Base-by-base conservation (phyloP, 257 asterid genomes). In the Fraxinus cuspidata region DNA sequence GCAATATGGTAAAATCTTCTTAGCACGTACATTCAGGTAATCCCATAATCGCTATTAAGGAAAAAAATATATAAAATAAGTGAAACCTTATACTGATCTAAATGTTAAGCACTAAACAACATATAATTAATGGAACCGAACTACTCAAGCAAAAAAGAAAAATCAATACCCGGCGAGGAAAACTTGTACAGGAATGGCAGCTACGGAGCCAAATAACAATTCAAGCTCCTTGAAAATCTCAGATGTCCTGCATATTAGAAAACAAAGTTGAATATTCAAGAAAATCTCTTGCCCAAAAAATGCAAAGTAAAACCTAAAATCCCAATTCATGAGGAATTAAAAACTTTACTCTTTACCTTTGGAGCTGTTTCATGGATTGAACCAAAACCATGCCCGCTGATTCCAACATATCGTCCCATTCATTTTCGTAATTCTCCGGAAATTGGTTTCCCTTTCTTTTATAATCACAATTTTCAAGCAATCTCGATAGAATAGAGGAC, bases 351-450 rank as follows among this genome's bases (percentile, higher is more conserved):
- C 31, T 37, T 81, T 74, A 94, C 99, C 97, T 91, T 74, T 83
- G 82, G 58, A 84, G 82, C 71, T 87, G 90, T 73, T 87, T 87
- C 86, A 82, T 78, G 73, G 99, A 92, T 81, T 92, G 99, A 51
- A 90, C 99, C 71, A 92, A 78, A 81, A 91, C 92, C 99, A 94
- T 94, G 27, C 92, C 97, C 38, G 97, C 91, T 66, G 97, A 90
- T 86, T 91, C 97, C 88, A 87, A 75, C 96, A 89, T 83, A 70
- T 87, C 94, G 51, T 71, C 82, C 81, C 87, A 77, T 38, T 87
- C 93, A 78, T 74, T 75, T 67, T 76, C 84, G 29, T 38, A 49
- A 72, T 56, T 65, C 75, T 84, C 83, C 66, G 75, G 77, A 35
- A 73, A 70, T 56, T 63, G 51, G 71, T 74, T 34, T 67, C 19